Conservation (phyloP, 2,329 filamentous ascomycete genomes). For the Cercospora nicotianae region DNA sequence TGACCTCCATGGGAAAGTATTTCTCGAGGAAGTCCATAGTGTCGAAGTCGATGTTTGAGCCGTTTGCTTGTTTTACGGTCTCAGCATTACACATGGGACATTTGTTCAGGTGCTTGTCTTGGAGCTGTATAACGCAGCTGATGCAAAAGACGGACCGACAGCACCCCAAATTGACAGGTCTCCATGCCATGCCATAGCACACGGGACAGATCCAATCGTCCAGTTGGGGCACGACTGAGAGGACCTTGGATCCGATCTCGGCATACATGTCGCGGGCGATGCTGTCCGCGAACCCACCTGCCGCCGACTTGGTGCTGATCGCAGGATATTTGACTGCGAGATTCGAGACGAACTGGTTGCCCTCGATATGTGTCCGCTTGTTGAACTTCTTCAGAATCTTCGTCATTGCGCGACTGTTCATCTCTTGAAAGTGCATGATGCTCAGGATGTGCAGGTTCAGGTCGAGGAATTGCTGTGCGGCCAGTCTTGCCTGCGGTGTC, state of each 20-base stretch:
- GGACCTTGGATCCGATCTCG: constrained; percentile 69
- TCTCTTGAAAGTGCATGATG: constrained; percentile 78
- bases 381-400: constrained; percentile 95
- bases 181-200: constrained; percentile 76
- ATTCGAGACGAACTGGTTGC: constrained; percentile 31
- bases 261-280: constrained; percentile 76
- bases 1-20: constrained; percentile 76
- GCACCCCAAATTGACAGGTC: constrained; percentile 69
- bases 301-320: constrained; percentile 53
- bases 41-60: constrained; percentile 65
- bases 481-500: constrained; percentile 62
- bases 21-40: constrained; percentile 69
- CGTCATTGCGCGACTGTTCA: constrained; percentile 72
- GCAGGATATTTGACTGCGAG: constrained; percentile 33
- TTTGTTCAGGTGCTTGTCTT: constrained; percentile 63
- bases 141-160: constrained; percentile 83
- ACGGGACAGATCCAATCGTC: constrained; percentile 82
- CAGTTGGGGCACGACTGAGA: constrained; percentile 74
- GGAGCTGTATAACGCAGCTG: constrained; percentile 76
- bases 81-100: constrained; percentile 76
- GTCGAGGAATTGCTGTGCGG: constrained; percentile 67
- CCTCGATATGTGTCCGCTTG: constrained; percentile 75
- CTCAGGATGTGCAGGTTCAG: constrained; percentile 77
- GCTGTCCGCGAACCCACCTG: constrained; percentile 62
- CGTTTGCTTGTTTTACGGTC: constrained; percentile 69